phyloP scores from a whole-genome alignment of 345 rosid genomes.

The Euphorbia tirucalli region DNA sequence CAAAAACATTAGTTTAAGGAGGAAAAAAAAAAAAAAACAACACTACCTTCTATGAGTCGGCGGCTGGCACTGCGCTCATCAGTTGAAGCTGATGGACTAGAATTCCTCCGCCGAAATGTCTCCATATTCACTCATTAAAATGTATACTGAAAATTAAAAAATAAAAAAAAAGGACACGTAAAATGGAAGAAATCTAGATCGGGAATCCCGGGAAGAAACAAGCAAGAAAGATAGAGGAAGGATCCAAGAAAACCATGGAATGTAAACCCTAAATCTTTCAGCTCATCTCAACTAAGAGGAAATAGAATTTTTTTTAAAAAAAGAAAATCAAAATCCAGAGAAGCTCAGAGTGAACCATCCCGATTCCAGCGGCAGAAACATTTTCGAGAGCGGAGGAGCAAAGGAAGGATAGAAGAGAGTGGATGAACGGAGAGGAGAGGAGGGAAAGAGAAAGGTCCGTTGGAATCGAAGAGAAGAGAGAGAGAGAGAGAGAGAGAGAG shows the following conservation, averaged over 20 bases:
- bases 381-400: not conserved
- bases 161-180: not conserved
- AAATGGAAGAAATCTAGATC: conserved; percentile 35
- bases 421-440: not conserved
- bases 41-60: conserved; percentile 37
- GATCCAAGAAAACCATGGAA: conserved; percentile 25
- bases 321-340: not conserved
- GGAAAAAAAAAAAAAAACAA: not conserved
- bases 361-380: conserved; percentile 16
- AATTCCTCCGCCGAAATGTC: conserved; percentile 37
- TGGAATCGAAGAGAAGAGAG: conserved; percentile 1
- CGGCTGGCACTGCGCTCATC: conserved; percentile 32
- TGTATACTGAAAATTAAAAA: not conserved
- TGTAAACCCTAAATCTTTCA: not conserved
- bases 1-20: not conserved
- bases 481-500: conserved; percentile 12
- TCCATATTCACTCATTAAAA: conserved; percentile 52
- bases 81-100: conserved; percentile 21
- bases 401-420: conserved; percentile 8
- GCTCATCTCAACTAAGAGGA: not conserved
- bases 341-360: not conserved
- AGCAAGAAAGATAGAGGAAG: conserved; percentile 24
- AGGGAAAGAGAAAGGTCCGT: conserved; percentile 3
- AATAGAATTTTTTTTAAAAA: not conserved
- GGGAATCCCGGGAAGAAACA: conserved; percentile 17